phyloP scores from a whole-genome alignment of 2,329 filamentous ascomycete genomes.

The Orbilia quercus region DNA sequence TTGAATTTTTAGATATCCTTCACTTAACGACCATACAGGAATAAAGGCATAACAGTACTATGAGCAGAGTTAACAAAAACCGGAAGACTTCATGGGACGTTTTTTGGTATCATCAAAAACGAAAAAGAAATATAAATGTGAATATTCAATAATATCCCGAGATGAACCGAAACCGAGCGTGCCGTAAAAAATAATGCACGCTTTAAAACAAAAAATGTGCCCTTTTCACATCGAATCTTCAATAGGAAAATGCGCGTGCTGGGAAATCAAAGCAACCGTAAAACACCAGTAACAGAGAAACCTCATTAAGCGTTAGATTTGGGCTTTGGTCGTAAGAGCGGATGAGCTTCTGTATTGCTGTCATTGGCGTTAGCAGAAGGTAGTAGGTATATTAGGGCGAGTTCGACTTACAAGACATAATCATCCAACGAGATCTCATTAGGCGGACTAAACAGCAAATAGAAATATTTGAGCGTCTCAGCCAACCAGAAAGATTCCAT shows the following conservation, averaged over 20 bases:
- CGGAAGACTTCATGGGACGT: too few relatives aligned
- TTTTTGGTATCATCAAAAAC: constrained; percentile 27
- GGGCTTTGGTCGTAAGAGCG: constrained; percentile 65
- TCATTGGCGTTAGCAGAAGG: constrained; percentile 31
- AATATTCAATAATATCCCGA: too few relatives aligned
- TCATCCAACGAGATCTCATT: constrained; percentile 75
- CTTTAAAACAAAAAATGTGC: too few relatives aligned
- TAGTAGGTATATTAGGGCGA: too few relatives aligned
- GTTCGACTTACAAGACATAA: constrained; percentile 69
- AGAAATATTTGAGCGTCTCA: constrained; percentile 94
- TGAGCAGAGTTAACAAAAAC: too few relatives aligned
- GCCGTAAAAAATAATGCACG: too few relatives aligned
- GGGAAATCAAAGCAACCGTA: neutral
- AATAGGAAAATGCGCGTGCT: too few relatives aligned
- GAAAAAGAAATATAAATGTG: neutral
- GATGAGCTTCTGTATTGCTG: constrained; percentile 72
- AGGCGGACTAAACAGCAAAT: constrained; percentile 79
- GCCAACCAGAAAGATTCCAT: constrained; percentile 94
- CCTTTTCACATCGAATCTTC: too few relatives aligned
- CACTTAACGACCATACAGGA: too few relatives aligned
- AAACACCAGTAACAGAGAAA: neutral
- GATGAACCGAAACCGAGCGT: too few relatives aligned
- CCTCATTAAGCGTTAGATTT: constrained; percentile 18
- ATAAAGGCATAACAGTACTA: too few relatives aligned
- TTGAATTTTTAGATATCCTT: too few relatives aligned